Base-by-base conservation (phyloP, 768 basidiomycete genomes). In the Phylloporus scabripes region DNA sequence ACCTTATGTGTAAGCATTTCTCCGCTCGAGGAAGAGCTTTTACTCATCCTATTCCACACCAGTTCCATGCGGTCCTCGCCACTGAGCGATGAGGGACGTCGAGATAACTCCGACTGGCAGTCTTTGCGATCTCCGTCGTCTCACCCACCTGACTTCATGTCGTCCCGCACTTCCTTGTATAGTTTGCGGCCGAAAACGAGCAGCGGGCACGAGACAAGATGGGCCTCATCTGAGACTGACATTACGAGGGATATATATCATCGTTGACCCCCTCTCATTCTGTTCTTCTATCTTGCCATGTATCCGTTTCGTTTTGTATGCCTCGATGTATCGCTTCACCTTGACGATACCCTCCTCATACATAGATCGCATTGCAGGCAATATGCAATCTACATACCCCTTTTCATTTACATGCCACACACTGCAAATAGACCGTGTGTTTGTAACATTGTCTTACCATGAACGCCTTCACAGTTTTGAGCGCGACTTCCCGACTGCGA, bases 181-280 rank as follows among this genome's bases (percentile, higher is more conserved):
- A 7, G n/a, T 18, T 28, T 44, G 7, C 33, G 53, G 20, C 29
- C 50, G 8, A 48, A 17, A 12, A 11, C 47, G 36, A 46, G 34
- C 24, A 14, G 31, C 12, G 50, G 36, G n/a, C 47, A 53, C 44
- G 49, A 52, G 10, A 50, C 29, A 26, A 47, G 65, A 53, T 69
- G 63, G 61, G 59, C 61, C 14, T 31, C 41, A 2, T 58, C 64
- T 15, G 61, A 64, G 40, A 47, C 48, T 17, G 60, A 65, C 18
- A 46, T 65, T 24, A 2, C 33, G 14, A 53, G 24, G 6, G 51
- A 60, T 21, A 8, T 58, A 31, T 58, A 62, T 46, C 54, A 7
- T 26, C 33, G 10, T 47, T 62, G 57, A 62, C 1, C 2, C 6
- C 40, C 7, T 46, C 9, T 46, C 5, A 32, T 44, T 7, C 31